phyloP scores from a whole-genome alignment of 306 rosid species.

The Vigna mungo region DNA sequence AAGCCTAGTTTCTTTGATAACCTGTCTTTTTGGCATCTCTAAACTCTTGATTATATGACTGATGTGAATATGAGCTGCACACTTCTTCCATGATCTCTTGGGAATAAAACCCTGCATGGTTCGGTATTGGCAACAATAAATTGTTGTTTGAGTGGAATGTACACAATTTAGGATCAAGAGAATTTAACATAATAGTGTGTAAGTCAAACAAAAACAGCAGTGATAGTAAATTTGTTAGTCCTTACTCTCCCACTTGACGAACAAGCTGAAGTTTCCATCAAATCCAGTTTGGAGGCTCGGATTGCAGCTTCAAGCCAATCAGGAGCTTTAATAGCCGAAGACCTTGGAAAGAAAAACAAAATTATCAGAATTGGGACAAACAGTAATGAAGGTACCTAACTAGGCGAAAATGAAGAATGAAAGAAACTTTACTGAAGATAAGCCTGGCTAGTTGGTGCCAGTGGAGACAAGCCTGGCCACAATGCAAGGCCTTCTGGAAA shows the following conservation, averaged over 20 bases:
- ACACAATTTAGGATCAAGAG: background rate
- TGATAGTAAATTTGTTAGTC: constrained; percentile 4
- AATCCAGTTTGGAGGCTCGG: constrained; percentile 40
- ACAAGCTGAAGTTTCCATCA: constrained; percentile 33
- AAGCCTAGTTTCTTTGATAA: constrained; percentile 28
- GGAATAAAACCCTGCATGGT: constrained; percentile 45
- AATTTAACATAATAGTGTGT: background rate
- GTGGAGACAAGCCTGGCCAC: constrained; percentile 52
- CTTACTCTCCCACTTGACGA: constrained; percentile 43
- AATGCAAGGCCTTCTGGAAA: constrained; percentile 47
- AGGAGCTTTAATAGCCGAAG: constrained; percentile 41
- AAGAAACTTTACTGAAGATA: constrained; percentile 43
- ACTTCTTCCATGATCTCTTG: constrained; percentile 60
- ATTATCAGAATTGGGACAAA: constrained; percentile 9
- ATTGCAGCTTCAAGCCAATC: constrained; percentile 40
- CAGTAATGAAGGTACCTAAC: constrained; percentile 31
- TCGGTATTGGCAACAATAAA: constrained; percentile 21
- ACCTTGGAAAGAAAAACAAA: constrained; percentile 42
- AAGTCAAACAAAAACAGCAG: constrained; percentile 6
- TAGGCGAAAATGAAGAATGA: constrained; percentile 29
- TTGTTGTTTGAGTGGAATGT: constrained; percentile 9
- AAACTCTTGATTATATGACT: constrained; percentile 59
- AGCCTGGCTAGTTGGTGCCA: constrained; percentile 33
- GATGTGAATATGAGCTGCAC: constrained; percentile 74
- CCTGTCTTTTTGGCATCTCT: constrained; percentile 43